Evolutionary conservation across 805 yeast genomes (phyloP), one percentile per base, ranked within the genome.

Genomic region (Yarrowia phangngaensis): DNA sequence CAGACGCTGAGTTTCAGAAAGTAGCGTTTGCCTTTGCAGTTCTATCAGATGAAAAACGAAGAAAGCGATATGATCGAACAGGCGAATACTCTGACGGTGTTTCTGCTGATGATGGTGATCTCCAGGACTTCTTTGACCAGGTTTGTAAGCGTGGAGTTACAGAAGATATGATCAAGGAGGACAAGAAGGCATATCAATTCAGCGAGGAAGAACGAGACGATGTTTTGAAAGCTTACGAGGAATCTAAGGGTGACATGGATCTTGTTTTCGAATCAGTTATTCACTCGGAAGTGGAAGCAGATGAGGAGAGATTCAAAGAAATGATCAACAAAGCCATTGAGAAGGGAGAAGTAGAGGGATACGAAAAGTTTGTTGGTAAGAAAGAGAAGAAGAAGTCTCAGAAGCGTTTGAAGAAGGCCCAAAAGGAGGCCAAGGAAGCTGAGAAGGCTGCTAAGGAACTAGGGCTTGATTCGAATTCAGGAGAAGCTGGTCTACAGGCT

Each of bases 11-110:
- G 8, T 87, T 88, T 62, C 83, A 86, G 43, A 66, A 75, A 55
- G 72, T 87, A 14, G 89, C 85, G 60, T 80, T 84, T 58, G 81
- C 95, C 15, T 85, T 84, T 61, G 69, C 80, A 32, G 71, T 87
- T 0, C 66, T 87, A 19, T 70, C 77, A 20, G 92, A 87, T 58
- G 67, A 72, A 0, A 61, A 64, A 27, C 73, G 75, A 54, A 69
- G 86, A 20, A 68, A 68, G 33, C 63, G 74, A 15, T 87, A 76
- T 59, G 95, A 87, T 58, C 8, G 15, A 17, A 82, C 90, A 0
- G 95, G 95, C 0, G 70, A 78, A 2, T 59, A 80, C 22, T 74
- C 70, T 6, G 79, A 73, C 1, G 60, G 58, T 30, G 56, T 29
- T 8, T 73, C 48, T 19, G 66, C 56, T 8, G 63, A 62, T 14